These are phyloP conservation scores for Lepiota brunneoincarnata DNA, from an alignment of 768 basidiomycete species.

Conservation along the genomic window DNA sequence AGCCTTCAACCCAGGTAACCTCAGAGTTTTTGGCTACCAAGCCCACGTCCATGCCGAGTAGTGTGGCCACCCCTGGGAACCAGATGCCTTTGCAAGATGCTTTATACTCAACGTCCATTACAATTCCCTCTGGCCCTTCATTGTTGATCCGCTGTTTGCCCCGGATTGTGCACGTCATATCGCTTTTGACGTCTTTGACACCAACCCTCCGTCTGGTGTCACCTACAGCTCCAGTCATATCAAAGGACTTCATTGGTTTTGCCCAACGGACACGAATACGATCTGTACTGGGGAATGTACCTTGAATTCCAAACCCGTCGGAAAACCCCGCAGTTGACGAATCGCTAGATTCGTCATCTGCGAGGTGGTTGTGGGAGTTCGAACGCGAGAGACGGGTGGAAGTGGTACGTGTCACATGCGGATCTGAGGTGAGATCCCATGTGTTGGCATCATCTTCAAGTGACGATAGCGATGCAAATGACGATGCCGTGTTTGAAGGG, in stretches of 20 bases:
- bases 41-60: slow-evolving; percentile 74
- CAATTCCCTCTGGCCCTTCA: slow-evolving; percentile 47
- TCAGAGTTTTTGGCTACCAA: slow-evolving; percentile 69
- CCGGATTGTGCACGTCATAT: slow-evolving; percentile 59
- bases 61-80: slow-evolving; percentile 81
- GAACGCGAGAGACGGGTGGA: slow-evolving; percentile 49
- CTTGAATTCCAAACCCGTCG: slow-evolving; percentile 68
- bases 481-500: slow-evolving; percentile 49
- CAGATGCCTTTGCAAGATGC: slow-evolving; percentile 74
- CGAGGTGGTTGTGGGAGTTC: slow-evolving; percentile 66
- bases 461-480: slow-evolving; percentile 74
- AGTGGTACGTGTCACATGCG: slow-evolving; percentile 60
- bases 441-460: slow-evolving; percentile 63
- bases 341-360: slow-evolving; percentile 82
- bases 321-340: slow-evolving; percentile 53
- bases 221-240: slow-evolving; percentile 35
- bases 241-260: slow-evolving; percentile 49
- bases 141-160: slow-evolving; percentile 41
- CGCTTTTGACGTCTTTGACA: slow-evolving; percentile 63
- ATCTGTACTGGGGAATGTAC: slow-evolving; percentile 76
- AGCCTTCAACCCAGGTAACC: slow-evolving; percentile 59
- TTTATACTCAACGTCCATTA: slow-evolving; percentile 69
- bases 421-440: slow-evolving; percentile 80
- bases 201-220: slow-evolving; percentile 69
- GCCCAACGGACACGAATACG: slow-evolving; percentile 79